phyloP scores from a whole-genome alignment of 1,284 basidiomycete species.

The Anthracocystis setariae region DNA sequence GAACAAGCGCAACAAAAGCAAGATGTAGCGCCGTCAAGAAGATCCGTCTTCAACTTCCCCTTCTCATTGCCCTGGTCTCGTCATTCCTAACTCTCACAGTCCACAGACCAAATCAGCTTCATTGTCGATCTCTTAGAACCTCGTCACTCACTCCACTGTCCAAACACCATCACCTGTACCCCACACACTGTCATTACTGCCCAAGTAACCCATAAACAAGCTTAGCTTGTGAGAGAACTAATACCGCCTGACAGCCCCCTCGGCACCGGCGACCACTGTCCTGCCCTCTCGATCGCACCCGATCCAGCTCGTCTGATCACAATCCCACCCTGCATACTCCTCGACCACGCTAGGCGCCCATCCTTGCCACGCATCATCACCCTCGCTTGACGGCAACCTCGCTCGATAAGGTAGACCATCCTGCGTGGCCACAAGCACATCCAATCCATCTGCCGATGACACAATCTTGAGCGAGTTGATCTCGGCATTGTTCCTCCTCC shows the following conservation, averaged over 20 bases:
- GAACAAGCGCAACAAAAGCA: too few species aligned
- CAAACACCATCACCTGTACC: too few species aligned
- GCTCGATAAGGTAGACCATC: constrained; percentile 57
- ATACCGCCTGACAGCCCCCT: constrained; percentile 39
- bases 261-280: constrained; percentile 46
- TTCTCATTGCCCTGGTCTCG: too few species aligned
- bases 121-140: too few species aligned
- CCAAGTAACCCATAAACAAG: too few species aligned
- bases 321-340: constrained; percentile 60
- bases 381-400: background rate
- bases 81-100: too few species aligned
- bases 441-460: background rate
- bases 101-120: too few species aligned
- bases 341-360: constrained; percentile 15
- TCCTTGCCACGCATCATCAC: constrained; percentile 7
- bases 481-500: constrained; percentile 36
- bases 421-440: constrained; percentile 46
- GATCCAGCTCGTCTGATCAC: constrained; percentile 42
- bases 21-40: too few species aligned
- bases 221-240: constrained; percentile 5
- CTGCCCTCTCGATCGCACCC: constrained; percentile 20
- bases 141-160: too few species aligned
- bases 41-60: too few species aligned
- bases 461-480: constrained; percentile 13
- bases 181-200: too few species aligned